Evolutionary conservation across 805 yeast genomes (phyloP).

Genomic region (Pichia gijzeniarum): DNA sequence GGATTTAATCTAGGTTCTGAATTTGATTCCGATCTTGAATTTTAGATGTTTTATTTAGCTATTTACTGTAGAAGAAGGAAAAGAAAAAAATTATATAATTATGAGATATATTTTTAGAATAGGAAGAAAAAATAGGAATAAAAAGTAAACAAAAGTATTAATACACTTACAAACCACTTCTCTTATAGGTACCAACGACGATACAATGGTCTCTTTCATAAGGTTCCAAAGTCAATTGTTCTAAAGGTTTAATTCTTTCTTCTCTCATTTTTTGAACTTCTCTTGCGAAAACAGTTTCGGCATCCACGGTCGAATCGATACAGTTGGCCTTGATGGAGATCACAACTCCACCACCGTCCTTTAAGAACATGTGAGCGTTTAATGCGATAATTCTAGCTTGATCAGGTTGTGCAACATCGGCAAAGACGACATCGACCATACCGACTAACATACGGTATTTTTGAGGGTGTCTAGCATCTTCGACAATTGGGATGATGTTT

Average conservation of each 20-base stretch:
- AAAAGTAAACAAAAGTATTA: background rate
- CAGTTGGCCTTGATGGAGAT: conserved; percentile 99
- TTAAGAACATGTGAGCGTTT: conserved; percentile 95
- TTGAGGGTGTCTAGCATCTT: conserved; percentile 99
- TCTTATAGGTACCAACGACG: conserved; percentile 93
- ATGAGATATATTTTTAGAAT: background rate
- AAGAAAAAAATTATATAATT: background rate
- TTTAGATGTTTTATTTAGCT: too few species aligned
- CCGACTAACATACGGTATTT: conserved; percentile 98
- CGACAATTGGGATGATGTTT: conserved; percentile 96
- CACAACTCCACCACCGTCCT: conserved; percentile 97
- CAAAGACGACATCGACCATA: conserved; percentile 98
- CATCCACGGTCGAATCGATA: conserved; percentile 98
- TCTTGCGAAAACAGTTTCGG: conserved; percentile 98
- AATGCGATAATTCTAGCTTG: conserved; percentile 99
- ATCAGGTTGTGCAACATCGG: conserved; percentile 99
- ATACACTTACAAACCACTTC: conserved; percentile 60
- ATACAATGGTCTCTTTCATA: conserved; percentile 99
- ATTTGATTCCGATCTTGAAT: too few species aligned
- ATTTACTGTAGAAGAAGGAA: too few species aligned
- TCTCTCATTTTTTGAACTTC: conserved; percentile 98
- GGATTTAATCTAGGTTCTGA: too few species aligned
- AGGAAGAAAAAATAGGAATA: background rate
- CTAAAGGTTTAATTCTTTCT: conserved; percentile 97
- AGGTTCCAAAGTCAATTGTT: conserved; percentile 98